phyloP scores from a whole-genome alignment of 2,329 filamentous ascomycete species.

The Colletotrichum musae region DNA sequence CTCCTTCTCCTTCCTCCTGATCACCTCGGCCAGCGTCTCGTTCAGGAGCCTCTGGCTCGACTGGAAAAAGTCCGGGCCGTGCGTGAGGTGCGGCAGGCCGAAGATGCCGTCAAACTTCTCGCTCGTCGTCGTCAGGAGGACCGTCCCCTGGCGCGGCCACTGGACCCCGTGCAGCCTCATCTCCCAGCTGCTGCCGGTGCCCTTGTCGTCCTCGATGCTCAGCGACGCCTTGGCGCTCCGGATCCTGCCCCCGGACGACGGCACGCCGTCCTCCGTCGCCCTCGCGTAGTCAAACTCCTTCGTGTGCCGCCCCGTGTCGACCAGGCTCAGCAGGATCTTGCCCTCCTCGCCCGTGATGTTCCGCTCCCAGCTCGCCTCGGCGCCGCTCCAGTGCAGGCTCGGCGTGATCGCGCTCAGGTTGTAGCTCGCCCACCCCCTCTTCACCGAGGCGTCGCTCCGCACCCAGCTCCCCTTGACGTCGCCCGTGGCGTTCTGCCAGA shows the following conservation, averaged over 20 bases:
- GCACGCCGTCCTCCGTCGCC: constrained; percentile 49
- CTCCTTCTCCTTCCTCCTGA: constrained; percentile 74
- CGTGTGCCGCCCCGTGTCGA: constrained; percentile 65
- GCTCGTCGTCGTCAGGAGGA: constrained; percentile 89
- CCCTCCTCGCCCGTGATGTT: constrained; percentile 85
- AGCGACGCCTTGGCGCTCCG: constrained; percentile 80
- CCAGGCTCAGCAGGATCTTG: constrained; percentile 74
- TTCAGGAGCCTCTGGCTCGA: constrained; percentile 78
- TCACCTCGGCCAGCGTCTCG: constrained; percentile 76
- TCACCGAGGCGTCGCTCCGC: constrained; percentile 65
- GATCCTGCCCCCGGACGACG: constrained; percentile 66
- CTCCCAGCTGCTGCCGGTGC: constrained; percentile 82
- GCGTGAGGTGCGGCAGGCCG: constrained; percentile 85
- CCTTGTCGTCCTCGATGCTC: constrained; percentile 79
- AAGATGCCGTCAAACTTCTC: constrained; percentile 96
- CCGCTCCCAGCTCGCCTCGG: constrained; percentile 75
- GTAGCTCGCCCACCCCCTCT: constrained; percentile 63
- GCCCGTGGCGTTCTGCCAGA: constrained; percentile 87
- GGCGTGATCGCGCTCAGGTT: constrained; percentile 78
- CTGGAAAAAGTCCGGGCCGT: constrained; percentile 69
- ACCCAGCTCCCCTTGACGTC: constrained; percentile 84
- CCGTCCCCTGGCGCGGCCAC: constrained; percentile 83
- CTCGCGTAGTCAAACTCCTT: constrained; percentile 61
- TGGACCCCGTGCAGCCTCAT: constrained; percentile 88
- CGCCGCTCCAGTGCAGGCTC: constrained; percentile 74